Evolutionary conservation across 2,329 filamentous ascomycete species (phyloP), one percentile per base, ranked within the genome.

Genomic region (Epichloe sylvatica): DNA sequence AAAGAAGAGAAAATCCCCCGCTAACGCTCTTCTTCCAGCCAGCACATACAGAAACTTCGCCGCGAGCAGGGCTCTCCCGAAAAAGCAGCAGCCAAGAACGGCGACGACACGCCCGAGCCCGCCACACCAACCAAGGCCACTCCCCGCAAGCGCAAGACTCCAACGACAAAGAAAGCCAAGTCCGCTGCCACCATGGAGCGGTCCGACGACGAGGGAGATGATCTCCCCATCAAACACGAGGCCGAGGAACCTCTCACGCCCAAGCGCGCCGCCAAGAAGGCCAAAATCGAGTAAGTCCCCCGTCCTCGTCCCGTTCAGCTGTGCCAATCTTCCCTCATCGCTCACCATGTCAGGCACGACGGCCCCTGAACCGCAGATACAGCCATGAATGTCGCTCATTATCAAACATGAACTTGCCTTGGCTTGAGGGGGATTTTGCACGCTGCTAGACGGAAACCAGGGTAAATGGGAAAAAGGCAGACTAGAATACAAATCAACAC

Each of bases 31-130:
- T 15, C 38, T 39, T 48, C 47, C 45, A 73, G 71, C 43, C 71
- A 73, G 56, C 71, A 74, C 35, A 64, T 74, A 7, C 67, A 70
- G 54, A 73, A 72, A 54, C 63, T 73, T 3, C 67, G 67, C 52
- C 62, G 64, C 5, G 65, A 66, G n/a, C 59, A 57, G 5, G 39
- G 53, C 12, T 57, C 49, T 7, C 53, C 62, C 19, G 42, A 59
- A 34, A 57, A 54, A 15, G 55, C 55, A 0, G 48, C 57, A 1
- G 46, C 46, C 13, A 60, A 57, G 45, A 39, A 44, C 33, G 46
- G 38, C 46, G 33, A 36, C 46, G 46, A 36, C 30, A 23, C 33
- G 12, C 4, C 13, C 5, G 17, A 33, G 15, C 39, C 46, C 13
- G 8, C 30, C 30, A 30, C 30, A 1, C 23, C 23, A 3, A 34